A percentile compares a stretch with the other conserved stretches of the same genome.
Evolutionary conservation across 169 alveolate genomes (phyloP).

Genomic region (Toxoplasma gondii): DNA sequence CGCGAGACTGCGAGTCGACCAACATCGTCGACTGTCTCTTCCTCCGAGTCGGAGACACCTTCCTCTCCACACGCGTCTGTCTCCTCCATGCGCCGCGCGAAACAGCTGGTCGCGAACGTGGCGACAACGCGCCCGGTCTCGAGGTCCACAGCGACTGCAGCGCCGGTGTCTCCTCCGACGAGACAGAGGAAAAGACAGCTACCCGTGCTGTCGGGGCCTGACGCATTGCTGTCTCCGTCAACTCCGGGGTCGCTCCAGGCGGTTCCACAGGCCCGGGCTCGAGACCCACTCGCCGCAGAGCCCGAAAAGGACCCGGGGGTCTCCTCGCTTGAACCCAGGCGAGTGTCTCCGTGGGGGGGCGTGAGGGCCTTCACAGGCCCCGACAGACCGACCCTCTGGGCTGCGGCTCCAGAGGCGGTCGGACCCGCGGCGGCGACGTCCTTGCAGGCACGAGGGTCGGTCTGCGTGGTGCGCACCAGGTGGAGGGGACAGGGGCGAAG

Average conservation of each 20-base stretch:
- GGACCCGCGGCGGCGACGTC: not conserved
- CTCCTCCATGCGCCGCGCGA: not conserved
- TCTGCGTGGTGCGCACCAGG: not conserved
- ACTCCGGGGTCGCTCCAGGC: not conserved
- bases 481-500: slow-evolving; percentile 49
- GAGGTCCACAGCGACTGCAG: not conserved
- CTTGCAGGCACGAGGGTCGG: not conserved
- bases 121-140: slow-evolving; percentile 22
- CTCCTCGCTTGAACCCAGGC: too few species aligned
- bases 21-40: not conserved
- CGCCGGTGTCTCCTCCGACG: slow-evolving; percentile 24
- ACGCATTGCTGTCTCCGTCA: not conserved
- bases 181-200: not conserved
- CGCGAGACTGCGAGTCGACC: not conserved
- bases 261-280: too few species aligned
- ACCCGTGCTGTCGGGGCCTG: not conserved
- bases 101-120: slow-evolving; percentile 7
- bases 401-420: not conserved
- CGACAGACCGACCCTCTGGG: not conserved
- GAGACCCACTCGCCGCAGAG: too few species aligned
- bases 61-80: not conserved
- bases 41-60: not conserved
- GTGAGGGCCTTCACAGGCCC: not conserved
- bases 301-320: too few species aligned
- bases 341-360: too few species aligned